Evolutionary conservation across 805 yeast genomes (phyloP), one percentile per base, ranked within the genome.

Genomic region (Lachancea meyersii): DNA sequence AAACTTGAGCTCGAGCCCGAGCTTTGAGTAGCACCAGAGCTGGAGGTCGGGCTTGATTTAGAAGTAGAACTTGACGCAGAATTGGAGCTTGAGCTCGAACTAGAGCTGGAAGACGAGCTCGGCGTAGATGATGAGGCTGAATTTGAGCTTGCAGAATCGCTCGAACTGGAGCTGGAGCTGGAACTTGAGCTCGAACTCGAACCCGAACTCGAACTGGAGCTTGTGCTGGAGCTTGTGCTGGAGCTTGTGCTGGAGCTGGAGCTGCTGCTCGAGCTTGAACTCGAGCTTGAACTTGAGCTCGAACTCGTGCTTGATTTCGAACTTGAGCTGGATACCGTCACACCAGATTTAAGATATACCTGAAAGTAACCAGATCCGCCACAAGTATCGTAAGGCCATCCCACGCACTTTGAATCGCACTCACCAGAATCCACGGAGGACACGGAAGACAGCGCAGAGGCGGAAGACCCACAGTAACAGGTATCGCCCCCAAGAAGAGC

Each of bases 381-480:
- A 62, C 95, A 86, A 8, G 48, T 64, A 42, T 81, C 82, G 3
- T 50, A 34, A 8, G 77, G 74, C 61, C 72, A 86, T n/a, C 87
- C 94, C 17, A 56, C 59, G 62, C 95, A 86, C 4, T 52, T 30
- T 1, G 53, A 45, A 38, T 57, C 48, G 62, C 88, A 82, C 19
- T 61, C 47, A 33, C 54, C 45, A 10, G 58, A 55, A 32, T 55
- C 47, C 2, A 61, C 55, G 6, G 61, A 42, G 3, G 77, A 70
- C 3, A 69, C 55, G 8, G 74, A 67, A 1, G 61, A 44, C 26
- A 57, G 31, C 9, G 34, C 27, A 5, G 42, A 30, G 9, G 43
- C 40, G 1, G 65, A 47, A 52, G 72, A 64, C 21, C 91, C 91
- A 61, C 95, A 85, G 54, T 73, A 82, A 60, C 95, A 85, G 16